phyloP scores from a whole-genome alignment of 768 basidiomycete species.

The Hericium erinaceus region DNA sequence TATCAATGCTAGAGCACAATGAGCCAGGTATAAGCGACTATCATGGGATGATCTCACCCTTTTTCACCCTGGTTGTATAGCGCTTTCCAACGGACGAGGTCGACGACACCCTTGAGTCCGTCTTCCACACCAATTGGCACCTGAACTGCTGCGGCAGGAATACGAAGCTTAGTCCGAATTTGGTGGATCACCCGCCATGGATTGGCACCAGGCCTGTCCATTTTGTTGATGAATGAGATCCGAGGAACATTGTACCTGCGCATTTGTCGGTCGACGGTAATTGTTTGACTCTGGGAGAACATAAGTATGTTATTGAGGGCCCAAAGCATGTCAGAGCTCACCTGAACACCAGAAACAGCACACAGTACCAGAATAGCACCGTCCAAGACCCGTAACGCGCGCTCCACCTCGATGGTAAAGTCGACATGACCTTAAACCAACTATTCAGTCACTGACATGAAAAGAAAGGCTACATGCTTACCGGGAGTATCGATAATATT shows the following conservation, averaged over 20 bases:
- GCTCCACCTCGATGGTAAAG: conserved; percentile 98
- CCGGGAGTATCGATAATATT: conserved; percentile 99
- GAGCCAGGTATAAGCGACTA: neutral
- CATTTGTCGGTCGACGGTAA: conserved; percentile 99
- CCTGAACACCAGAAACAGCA: conserved; percentile 95
- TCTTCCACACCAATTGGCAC: conserved; percentile 91
- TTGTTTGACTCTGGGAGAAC: conserved; percentile 78
- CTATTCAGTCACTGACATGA: neutral
- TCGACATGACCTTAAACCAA: conserved; percentile 80
- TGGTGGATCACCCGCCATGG: conserved; percentile 93
- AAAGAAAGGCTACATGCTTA: conserved; percentile 20
- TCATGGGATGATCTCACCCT: conserved; percentile 48
- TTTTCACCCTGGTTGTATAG: conserved; percentile 92
- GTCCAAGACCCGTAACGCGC: conserved; percentile 91
- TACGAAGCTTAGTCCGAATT: conserved; percentile 84
- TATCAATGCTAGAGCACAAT: conserved; percentile 43
- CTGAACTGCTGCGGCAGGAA: conserved; percentile 90
- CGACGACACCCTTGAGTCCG: conserved; percentile 84
- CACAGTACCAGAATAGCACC: conserved; percentile 95
- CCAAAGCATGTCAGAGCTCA: conserved; percentile 20
- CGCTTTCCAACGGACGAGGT: conserved; percentile 89
- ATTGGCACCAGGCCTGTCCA: conserved; percentile 97
- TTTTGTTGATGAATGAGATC: conserved; percentile 96
- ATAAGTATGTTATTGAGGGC: neutral
- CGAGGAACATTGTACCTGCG: conserved; percentile 91